These are phyloP conservation scores for Lactarius sp. DNA, from an alignment of 768 basidiomycete species.

Conservation along the genomic window DNA sequence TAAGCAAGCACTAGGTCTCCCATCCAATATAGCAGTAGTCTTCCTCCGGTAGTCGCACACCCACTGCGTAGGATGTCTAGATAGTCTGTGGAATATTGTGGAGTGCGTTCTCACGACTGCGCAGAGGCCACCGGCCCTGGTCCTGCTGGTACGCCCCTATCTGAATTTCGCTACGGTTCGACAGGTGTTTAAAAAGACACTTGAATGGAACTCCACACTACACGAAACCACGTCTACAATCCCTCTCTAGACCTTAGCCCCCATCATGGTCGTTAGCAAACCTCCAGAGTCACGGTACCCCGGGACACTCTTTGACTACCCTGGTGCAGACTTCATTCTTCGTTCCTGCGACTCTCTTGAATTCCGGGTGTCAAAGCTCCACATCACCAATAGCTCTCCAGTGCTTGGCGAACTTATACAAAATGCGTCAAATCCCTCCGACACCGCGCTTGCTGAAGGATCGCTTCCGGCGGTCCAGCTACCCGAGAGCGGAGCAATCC, in stretches of 20 bases:
- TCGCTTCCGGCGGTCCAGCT: background rate
- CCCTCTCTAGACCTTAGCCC: background rate
- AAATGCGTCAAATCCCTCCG: background rate
- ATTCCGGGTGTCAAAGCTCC: conserved; percentile 42
- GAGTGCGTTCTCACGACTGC: background rate
- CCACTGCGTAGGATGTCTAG: background rate
- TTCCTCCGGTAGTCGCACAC: background rate
- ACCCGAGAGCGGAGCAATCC: background rate
- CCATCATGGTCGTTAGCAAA: too few species aligned
- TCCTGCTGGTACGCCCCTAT: background rate
- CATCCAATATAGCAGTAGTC: too few species aligned
- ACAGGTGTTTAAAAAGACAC: background rate
- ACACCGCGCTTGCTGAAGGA: background rate
- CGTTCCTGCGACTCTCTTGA: conserved; percentile 39
- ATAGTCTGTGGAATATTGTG: background rate
- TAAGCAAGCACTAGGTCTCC: too few species aligned
- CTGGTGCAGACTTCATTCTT: conserved; percentile 40
- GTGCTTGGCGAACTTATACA: conserved; percentile 31
- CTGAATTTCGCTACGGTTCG: background rate
- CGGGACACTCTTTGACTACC: conserved; percentile 23
- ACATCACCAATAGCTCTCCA: conserved; percentile 40
- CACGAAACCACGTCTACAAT: background rate
- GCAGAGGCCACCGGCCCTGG: background rate
- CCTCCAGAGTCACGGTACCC: background rate
- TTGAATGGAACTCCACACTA: background rate